Evolutionary conservation across 495 filamentous ascomycete genomes (phyloP).

Genomic region (Talaromyces adpressus): DNA sequence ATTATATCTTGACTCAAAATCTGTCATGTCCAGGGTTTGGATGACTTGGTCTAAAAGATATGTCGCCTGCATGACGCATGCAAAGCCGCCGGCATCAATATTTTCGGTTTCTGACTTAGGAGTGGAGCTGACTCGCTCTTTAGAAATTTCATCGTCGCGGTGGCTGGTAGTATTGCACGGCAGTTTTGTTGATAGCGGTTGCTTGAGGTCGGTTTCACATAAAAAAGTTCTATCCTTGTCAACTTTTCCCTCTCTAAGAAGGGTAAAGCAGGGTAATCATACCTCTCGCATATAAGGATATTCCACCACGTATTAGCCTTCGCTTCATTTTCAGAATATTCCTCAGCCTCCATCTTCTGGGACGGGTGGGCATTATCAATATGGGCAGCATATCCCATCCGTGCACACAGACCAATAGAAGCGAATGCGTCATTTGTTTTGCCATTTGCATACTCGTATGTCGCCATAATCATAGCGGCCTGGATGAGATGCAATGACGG

Average conservation of each 20-base stretch:
- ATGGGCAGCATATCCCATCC: conserved; percentile 20
- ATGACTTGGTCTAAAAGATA: conserved; percentile 24
- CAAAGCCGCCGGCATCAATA: conserved; percentile 18
- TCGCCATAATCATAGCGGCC: conserved; percentile 23
- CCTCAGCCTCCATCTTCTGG: neutral
- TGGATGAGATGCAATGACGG: conserved; percentile 28
- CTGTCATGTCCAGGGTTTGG: conserved; percentile 11
- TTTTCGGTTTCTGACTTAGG: neutral
- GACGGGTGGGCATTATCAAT: conserved; percentile 11
- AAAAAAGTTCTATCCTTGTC: conserved; percentile 6
- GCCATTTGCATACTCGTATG: conserved; percentile 23
- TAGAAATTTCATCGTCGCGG: neutral
- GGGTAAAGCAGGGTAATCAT: no score
- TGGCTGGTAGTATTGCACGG: conserved; percentile 4
- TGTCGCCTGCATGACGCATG: conserved; percentile 22
- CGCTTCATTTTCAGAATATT: conserved; percentile 14
- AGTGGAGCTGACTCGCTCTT: neutral
- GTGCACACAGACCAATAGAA: conserved; percentile 25
- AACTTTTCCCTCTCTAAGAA: no score
- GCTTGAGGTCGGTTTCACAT: conserved; percentile 6
- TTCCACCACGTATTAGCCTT: conserved; percentile 30
- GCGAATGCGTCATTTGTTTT: conserved; percentile 19
- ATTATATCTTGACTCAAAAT: conserved; percentile 11
- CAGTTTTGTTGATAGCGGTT: conserved; percentile 8
- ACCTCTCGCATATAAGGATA: conserved; percentile 22